Evolutionary conservation across 2,329 filamentous ascomycete species (phyloP), one percentile per base, ranked within the genome.

Genomic region (Calonectria ilicicola): DNA sequence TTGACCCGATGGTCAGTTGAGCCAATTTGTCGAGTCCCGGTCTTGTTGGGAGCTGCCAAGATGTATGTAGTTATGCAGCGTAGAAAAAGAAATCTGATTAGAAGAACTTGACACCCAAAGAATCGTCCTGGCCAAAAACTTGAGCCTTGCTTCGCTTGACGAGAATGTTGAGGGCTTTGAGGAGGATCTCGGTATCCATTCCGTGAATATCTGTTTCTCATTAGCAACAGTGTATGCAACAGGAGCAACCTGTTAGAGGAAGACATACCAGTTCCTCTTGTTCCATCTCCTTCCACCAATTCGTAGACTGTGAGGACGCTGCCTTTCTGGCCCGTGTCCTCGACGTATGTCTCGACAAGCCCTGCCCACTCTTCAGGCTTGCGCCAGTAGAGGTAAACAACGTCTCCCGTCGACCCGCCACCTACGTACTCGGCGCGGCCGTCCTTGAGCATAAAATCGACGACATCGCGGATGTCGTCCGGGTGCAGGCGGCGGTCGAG

Each of bases 101-200:
- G 82, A 98, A 98, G 86, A 99, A 98, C 86, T 99, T 99, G 76
- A 98, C 95, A 80, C 97, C 97, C 80, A 94, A 91, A 73, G 94
- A 94, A 82, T 96, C 95, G 80, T 96, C 95, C 67, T 91, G 91
- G 40, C 96, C 96, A 85, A 99, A 98, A 29, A 98, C 92, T 84
- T 98, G 96, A 17, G 96, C 96, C 85, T 94, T 98, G 77, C 95
- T 95, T 74, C 93, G 91, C 88, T 97, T 98, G 42, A 98, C 96
- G 62, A 98, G 88, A 63, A 97, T 88, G 72, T 91, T 90, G 62
- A 99, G 88, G 44, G 94, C 93, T 83, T 93, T 95, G 77, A 93
- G 90, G 80, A 99, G 88, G 74, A 98, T 84, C 27, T 95, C 94
- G 56, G 89, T 87, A 81, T 98, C 96, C 87, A 99, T 94, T n/a